Base-by-base conservation (phyloP, 2,329 filamentous ascomycete species). In the Aureobasidium melanogenum region DNA sequence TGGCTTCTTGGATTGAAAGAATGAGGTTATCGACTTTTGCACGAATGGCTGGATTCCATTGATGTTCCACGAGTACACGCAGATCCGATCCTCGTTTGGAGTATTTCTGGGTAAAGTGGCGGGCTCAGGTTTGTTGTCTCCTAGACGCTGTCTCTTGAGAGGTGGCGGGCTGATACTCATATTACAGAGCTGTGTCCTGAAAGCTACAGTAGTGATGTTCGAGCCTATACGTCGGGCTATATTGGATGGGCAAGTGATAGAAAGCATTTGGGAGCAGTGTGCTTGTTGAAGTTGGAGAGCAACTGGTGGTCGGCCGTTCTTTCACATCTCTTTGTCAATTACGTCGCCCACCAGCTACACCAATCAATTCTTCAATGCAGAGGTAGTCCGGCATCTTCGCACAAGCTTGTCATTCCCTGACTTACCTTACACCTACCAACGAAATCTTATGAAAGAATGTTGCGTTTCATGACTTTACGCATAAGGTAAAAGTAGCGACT, bases 1-100 rank as follows among this genome's bases (percentile, higher is more conserved):
- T 22, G 41, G 6, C 5, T 60, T 57, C 8, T 50, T 67, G 1
- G 64, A 50, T 38, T 63, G 38, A 60, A 78, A 76, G 64, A 74
- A 77, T 2, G 71, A 73, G 0, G 72, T 75, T 34, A 80, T 77
- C 2, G 72, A 63, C 28, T 66, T 68, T 60, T 75, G 74, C 4
- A 75, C 69, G 50, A 80, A 76, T 0, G 77, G 75, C 5, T 66
- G 64, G 41, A 80, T 76, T 57, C 78, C 77, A 64, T 80, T 79
- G 65, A 80, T 69, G 65, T 80, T 80, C 78, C 77, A 80, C 10
- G 76, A 76, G 66, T 75, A 77, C 30, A 80, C 71, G 6, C 68
- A 68, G 12, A 78, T 46, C n/a, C 51, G 14, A 62, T 59, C 39
- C 17, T 14, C 26, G 22, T 59, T 17, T 26, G 22, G 7, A 10